A percentile compares a stretch with the other conserved stretches of the same genome.
Conservation (phyloP, 208 protist genomes). For the Endotrypanum monterogeii region DNA sequence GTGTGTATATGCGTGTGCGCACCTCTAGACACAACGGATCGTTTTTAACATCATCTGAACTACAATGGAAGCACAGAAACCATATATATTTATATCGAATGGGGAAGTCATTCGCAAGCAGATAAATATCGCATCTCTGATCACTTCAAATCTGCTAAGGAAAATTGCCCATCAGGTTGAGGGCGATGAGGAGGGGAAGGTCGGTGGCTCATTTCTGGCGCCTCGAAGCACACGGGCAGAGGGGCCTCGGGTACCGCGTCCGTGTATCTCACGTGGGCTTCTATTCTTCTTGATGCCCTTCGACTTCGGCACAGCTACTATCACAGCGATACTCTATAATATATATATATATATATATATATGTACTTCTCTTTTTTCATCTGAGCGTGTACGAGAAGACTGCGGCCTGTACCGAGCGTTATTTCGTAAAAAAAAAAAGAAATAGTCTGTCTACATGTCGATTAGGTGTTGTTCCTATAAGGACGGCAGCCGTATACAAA, state of each 20-base stretch:
- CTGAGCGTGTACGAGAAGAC: too few species aligned
- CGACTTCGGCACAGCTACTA: too few species aligned
- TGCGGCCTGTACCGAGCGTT: too few species aligned
- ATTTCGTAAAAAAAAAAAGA: too few species aligned
- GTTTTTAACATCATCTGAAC: neutral
- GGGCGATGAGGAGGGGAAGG: neutral
- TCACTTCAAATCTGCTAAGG: too few species aligned
- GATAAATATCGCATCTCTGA: neutral
- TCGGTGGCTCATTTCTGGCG: neutral
- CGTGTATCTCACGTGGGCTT: neutral
- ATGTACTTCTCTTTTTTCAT: too few species aligned
- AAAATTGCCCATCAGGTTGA: too few species aligned
- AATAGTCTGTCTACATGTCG: neutral
- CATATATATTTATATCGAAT: neutral
- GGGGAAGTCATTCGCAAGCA: neutral
- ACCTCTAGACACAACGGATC: neutral
- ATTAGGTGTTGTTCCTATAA: neutral
- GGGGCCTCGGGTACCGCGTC: neutral
- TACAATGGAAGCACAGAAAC: neutral
- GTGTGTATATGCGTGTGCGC: neutral
- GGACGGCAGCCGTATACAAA: neutral
- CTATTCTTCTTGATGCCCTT: neutral
- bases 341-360: too few species aligned
- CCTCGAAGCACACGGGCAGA: too few species aligned
- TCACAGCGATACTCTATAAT: too few species aligned